Evolutionary conservation across 2,329 filamentous ascomycete species (phyloP).

Genomic region (Clonostachys solani): DNA sequence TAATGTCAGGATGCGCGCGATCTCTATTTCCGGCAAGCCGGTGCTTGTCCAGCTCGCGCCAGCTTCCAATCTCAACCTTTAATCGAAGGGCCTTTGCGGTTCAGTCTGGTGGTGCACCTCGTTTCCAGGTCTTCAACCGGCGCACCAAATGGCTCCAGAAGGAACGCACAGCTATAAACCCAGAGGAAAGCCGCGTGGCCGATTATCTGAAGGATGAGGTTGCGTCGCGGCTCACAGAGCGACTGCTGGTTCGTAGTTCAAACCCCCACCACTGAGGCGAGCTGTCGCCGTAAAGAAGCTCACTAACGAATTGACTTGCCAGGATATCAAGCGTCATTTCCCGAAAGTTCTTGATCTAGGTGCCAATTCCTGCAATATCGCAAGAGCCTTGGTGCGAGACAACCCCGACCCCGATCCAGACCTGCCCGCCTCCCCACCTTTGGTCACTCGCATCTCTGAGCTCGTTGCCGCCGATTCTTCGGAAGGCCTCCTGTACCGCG

Average conservation of each 20-base stretch:
- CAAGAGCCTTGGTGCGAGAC: slow-evolving; percentile 69
- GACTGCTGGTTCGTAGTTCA: slow-evolving; percentile 60
- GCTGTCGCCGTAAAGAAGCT: background rate
- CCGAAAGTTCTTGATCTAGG: slow-evolving; percentile 84
- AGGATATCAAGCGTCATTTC: slow-evolving; percentile 92
- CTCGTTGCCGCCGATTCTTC: slow-evolving; percentile 83
- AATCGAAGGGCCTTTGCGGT: slow-evolving; percentile 65
- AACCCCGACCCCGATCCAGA: slow-evolving; percentile 59
- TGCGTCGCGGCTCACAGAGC: slow-evolving; percentile 76
- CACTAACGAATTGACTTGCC: background rate
- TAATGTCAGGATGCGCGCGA: slow-evolving; percentile 22
- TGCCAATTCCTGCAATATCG: slow-evolving; percentile 93
- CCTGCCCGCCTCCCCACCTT: slow-evolving; percentile 57
- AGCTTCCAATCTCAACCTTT: slow-evolving; percentile 6
- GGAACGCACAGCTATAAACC: slow-evolving; percentile 72
- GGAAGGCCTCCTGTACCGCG: slow-evolving; percentile 71
- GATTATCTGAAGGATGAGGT: slow-evolving; percentile 96
- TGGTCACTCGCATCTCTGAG: slow-evolving; percentile 67
- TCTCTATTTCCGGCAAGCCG: slow-evolving; percentile 15
- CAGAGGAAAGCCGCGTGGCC: slow-evolving; percentile 69
- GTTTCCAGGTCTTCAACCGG: slow-evolving; percentile 88
- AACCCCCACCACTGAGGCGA: background rate
- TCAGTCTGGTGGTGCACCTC: slow-evolving; percentile 70
- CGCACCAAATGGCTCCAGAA: slow-evolving; percentile 87
- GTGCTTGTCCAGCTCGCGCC: slow-evolving; percentile 13